Evolutionary conservation across 768 basidiomycete species (phyloP).

Genomic region (Coprinellus aureogranulatus): DNA sequence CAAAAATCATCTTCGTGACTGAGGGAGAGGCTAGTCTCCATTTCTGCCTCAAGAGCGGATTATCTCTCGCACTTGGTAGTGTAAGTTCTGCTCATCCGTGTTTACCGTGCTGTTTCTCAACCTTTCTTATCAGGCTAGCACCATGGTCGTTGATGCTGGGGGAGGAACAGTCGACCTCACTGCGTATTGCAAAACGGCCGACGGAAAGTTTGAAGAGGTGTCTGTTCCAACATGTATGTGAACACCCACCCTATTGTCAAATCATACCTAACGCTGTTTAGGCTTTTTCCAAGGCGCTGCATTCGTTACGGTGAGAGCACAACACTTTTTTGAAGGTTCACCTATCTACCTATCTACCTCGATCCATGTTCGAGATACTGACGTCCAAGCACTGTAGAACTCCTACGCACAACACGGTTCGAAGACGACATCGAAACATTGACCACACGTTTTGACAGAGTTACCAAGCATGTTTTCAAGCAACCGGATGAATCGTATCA

Average conservation of each 20-base stretch:
- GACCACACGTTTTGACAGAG: constrained; percentile 38
- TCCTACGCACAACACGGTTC: constrained; percentile 28
- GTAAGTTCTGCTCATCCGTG: not conserved
- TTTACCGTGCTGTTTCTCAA: not conserved
- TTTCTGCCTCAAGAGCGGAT: constrained; percentile 31
- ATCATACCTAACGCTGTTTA: not conserved
- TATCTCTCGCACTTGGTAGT: not conserved
- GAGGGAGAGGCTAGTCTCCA: constrained; percentile 58
- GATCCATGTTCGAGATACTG: not conserved
- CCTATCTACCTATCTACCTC: not conserved
- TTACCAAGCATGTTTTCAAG: constrained; percentile 41
- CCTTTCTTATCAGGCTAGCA: constrained; percentile 31
- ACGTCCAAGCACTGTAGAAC: constrained; percentile 2
- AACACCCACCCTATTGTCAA: not conserved
- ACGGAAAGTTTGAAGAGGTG: not conserved
- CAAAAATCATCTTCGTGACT: constrained; percentile 46
- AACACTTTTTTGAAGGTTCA: constrained; percentile 1
- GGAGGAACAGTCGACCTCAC: constrained; percentile 45
- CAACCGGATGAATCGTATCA: constrained; percentile 34
- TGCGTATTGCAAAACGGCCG: constrained; percentile 27
- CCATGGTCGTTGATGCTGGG: constrained; percentile 43
- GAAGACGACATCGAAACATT: constrained; percentile 36
- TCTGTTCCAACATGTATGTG: not conserved
- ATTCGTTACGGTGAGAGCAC: not conserved
- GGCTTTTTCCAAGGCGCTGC: not conserved